Base-by-base conservation (phyloP, 257 asterid genomes). In the Lycium barbarum region DNA sequence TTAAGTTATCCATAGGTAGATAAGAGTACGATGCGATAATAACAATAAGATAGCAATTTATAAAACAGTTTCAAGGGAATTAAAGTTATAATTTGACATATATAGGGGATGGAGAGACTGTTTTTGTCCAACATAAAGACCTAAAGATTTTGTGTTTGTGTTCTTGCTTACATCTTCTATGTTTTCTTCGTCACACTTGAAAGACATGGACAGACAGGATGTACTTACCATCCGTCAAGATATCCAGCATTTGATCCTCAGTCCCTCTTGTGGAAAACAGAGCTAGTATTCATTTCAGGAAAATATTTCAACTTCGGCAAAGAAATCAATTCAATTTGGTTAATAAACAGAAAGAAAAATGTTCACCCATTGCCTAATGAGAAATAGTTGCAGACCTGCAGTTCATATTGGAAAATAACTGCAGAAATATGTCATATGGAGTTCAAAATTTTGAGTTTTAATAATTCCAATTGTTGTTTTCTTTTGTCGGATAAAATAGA, bases 311-410 rank as follows among this genome's bases (percentile, higher is more conserved):
- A 47, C 59, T 73, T 73, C n/a, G 61, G 20, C 4, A 51, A 76
- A 55, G 61, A 11, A 45, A 5, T 47, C 40, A 73, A 45, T 55
- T 73, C 59, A 73, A 49, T 45, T 73, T 73, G 61, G 61, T 47
- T 73, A 47, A 1, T 76, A 26, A 51, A 51, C 45, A 13, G 57
- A 26, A 22, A 14, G 33, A 14, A 22, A 76, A 13, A 13, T 7
- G 10, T 76, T 22, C 22, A 12, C 81, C 62, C 63, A 13, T 14
- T 3, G 45, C 62, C 63, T 26, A 26, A 4, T 53, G 20, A 76
- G 81, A 76, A 73, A 76, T 76, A 26, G 4, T 76, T 76, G 63
- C 45, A 76, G 81, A 26, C 20, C 68, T 62, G 38, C 68, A n/a
- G 68, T 14, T n/a, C 68, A 62, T 7, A 61, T 20, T 22, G 36